Conservation (phyloP, 495 filamentous ascomycete genomes). For the Lasiosphaeriaceae sp. region DNA sequence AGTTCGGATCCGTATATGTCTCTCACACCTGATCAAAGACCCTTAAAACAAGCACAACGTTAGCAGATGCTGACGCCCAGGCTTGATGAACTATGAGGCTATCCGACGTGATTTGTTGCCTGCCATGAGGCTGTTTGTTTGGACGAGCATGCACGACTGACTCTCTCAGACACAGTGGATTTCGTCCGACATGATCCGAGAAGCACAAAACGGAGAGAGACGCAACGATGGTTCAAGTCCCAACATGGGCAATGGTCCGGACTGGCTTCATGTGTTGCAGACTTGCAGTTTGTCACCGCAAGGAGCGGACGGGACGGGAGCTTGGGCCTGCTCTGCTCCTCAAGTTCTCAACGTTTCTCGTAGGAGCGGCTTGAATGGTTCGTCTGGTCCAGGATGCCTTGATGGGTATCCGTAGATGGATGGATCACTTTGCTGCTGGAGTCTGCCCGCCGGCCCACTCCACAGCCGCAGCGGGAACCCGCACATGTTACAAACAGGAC, state of each 20-base stretch:
- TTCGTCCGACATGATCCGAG: neutral
- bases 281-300: neutral
- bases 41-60: too few species aligned
- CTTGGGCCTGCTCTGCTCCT: neutral
- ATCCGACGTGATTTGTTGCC: too few species aligned
- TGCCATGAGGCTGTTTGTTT: too few species aligned
- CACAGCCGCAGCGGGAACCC: neutral
- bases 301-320: constrained; percentile 3
- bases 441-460: neutral
- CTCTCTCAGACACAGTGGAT: too few species aligned
- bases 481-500: neutral
- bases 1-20: too few species aligned
- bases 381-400: neutral
- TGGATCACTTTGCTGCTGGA: neutral
- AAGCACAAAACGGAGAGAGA: neutral
- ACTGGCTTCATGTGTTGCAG: neutral
- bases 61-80: too few species aligned
- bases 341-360: neutral
- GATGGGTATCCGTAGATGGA: too few species aligned
- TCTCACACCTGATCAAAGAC: too few species aligned
- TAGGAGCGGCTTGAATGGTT: neutral
- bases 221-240: neutral
- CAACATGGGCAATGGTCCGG: neutral
- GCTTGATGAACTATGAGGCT: too few species aligned
- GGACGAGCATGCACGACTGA: too few species aligned